Evolutionary conservation across 2,329 filamentous ascomycete species (phyloP).

Genomic region (Colletotrichum tabaci): DNA sequence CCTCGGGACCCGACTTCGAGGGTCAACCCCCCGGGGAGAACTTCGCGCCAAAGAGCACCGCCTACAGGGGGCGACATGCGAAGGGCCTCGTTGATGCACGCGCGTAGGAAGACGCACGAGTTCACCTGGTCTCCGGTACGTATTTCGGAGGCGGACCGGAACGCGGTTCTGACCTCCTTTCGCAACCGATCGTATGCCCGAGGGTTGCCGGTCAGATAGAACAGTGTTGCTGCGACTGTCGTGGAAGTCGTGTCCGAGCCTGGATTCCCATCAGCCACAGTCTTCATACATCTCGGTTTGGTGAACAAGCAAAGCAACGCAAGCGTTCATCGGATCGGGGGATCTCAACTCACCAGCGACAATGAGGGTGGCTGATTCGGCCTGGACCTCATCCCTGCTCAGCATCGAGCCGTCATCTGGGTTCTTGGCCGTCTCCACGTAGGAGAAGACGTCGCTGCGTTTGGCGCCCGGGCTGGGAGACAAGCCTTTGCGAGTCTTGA

Average conservation of each 20-base stretch:
- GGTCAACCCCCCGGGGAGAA: constrained; percentile 26
- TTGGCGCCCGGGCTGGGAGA: constrained; percentile 46
- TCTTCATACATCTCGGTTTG: not conserved
- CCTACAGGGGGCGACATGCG: constrained; percentile 43
- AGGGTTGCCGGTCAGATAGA: constrained; percentile 56
- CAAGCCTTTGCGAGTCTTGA: constrained; percentile 35
- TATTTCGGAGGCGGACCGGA: constrained; percentile 50
- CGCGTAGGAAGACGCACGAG: constrained; percentile 56
- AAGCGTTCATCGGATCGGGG: too few relatives aligned
- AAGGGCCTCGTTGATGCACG: constrained; percentile 54
- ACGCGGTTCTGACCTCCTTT: constrained; percentile 49
- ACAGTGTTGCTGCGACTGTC: constrained; percentile 53
- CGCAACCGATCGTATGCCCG: constrained; percentile 48
- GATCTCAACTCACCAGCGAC: constrained; percentile 41
- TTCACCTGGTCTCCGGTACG: constrained; percentile 50
- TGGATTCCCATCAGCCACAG: not conserved
- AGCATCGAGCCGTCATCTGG: constrained; percentile 59
- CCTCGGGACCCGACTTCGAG: constrained; percentile 35
- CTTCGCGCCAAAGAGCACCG: constrained; percentile 40
- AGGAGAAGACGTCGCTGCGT: constrained; percentile 63
- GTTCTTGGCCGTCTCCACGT: constrained; percentile 62
- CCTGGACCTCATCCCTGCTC: constrained; percentile 55
- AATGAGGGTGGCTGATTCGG: constrained; percentile 57
- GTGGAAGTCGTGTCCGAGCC: constrained; percentile 58
- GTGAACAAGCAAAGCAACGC: not conserved